Evolutionary conservation across 352 stramenopile genomes (phyloP), one percentile per base, ranked within the genome.

Genomic region (Elongisporangium anandrum): DNA sequence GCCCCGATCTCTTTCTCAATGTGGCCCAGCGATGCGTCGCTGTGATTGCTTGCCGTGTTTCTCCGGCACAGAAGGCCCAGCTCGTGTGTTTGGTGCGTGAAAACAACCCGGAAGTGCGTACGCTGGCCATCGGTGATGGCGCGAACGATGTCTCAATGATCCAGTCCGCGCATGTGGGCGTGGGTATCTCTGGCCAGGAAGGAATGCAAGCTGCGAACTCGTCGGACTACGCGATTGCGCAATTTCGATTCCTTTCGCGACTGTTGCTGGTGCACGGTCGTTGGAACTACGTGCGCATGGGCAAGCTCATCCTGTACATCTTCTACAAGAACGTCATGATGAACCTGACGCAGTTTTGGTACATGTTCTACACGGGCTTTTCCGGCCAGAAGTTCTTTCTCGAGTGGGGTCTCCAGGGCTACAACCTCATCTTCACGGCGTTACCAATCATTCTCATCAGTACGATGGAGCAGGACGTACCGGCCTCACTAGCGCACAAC

Each of bases 131-230:
- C 52, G 94, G 96, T 23, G 96, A 99, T 59, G 96, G 96, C 24
- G 96, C 95, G 0, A 99, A 99, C 63, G 96, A 99, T 65, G 96
- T 99, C 0, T 92, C 87, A 20, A 99, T 99, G 96, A 98, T 99
- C 59, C 90, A 98, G 70, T 76, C 77, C 3, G 93, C 90, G 2
- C 88, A 98, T 64, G 87, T 98, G 4, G 94, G 93, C 50, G 86
- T 98, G 23, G 94, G 94, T 10, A 98, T 98, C 50, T 94, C 79
- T 0, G 94, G 94, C 0, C 90, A 97, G 54, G 94, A 98, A 72
- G 94, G 94, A 15, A 93, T 97, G 76, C 95, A 98, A 58, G 98
- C 95, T 2, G 94, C 92, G 0, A 98, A 98, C 66, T 92, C 92
- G 58, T 91, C 84, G 4, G 95, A 98, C 69, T 98, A 98, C 67